Base-by-base conservation (phyloP, 2,329 filamentous ascomycete genomes). In the Epichloe amarillans region DNA sequence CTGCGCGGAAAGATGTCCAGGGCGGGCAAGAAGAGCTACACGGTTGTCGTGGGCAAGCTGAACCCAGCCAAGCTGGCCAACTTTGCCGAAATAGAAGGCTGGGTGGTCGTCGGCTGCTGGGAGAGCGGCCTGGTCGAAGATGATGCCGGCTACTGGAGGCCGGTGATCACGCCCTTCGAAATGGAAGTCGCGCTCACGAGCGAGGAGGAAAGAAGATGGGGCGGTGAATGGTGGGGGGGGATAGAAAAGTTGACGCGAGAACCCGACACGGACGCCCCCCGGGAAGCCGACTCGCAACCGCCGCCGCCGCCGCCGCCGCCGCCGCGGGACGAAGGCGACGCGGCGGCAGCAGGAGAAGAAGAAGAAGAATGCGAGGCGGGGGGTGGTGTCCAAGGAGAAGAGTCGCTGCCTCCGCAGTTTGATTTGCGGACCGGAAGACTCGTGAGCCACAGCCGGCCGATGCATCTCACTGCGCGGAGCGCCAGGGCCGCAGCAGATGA, bases 21-120 rank as follows among this genome's bases (percentile, higher is more conserved):
- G 0, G 86, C 88, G 0, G 90, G 89, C 11, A 97, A 97, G 72
- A 98, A 97, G 71, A 86, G 81, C 64, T 98, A 98, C 66, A 88
- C 91, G 2, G 88, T 98, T 46, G 93, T 98, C 2, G 93, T 98
- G 0, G 93, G 93, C 53, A 97, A 97, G 66, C 75, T 98, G 26
- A 98, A 97, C 62, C 84, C 90, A 0, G 91, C 90, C 38, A 98
- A 98, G 66, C 76, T 98, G 21, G 93, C 93, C 46, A 98, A 98
- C 67, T 98, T 98, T 69, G 81, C 85, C 52, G 93, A 98, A 66
- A 80, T 98, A 5, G 91, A 89, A 42, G 91, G 89, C 15, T 98
- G 93, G 93, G 89, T 97, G 0, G 89, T 97, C 0, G 87, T 98
- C 10, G 91, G 93, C 2, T 98, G 93, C 68, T 98, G 93, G 93